Conservation (phyloP, 1,284 basidiomycete species). For the Tylopilus sp. region DNA sequence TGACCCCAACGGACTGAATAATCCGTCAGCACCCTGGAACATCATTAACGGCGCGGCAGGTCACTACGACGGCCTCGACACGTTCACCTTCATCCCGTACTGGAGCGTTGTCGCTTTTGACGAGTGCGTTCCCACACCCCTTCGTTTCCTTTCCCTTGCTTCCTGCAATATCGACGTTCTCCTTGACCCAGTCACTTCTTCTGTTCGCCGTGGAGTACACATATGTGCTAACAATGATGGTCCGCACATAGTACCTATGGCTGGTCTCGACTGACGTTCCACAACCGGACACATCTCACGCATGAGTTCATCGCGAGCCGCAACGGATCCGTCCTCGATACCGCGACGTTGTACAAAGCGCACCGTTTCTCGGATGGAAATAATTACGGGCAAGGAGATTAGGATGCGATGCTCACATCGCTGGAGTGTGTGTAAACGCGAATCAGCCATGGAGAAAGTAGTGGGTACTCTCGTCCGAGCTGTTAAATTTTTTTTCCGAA, state of each 20-base stretch:
- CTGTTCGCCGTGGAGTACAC: neutral
- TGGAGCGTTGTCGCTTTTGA: conserved; percentile 14
- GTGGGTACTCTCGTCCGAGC: no score
- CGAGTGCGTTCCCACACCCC: conserved; percentile 14
- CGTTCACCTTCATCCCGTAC: conserved; percentile 1
- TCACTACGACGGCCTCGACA: conserved; percentile 31
- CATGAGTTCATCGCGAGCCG: conserved; percentile 31
- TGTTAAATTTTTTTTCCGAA: no score
- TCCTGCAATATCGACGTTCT: no score
- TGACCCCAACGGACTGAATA: conserved; percentile 28
- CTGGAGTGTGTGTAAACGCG: neutral
- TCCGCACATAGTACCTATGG: conserved; percentile 20
- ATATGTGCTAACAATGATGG: neutral
- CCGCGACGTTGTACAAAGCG: conserved; percentile 28
- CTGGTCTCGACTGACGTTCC: conserved; percentile 32
- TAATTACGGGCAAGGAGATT: neutral
- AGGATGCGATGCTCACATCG: neutral
- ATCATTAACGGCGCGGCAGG: conserved; percentile 31
- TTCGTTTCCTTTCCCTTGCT: neutral
- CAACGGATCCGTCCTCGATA: conserved; percentile 26
- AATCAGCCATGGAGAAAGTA: no score
- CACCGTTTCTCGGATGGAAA: conserved; percentile 14
- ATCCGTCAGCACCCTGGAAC: conserved; percentile 28
- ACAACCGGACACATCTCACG: conserved; percentile 30
- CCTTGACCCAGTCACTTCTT: no score